These are phyloP conservation scores for Mrakia frigida DNA, from an alignment of 768 basidiomycete genomes.

Conservation along the genomic window DNA sequence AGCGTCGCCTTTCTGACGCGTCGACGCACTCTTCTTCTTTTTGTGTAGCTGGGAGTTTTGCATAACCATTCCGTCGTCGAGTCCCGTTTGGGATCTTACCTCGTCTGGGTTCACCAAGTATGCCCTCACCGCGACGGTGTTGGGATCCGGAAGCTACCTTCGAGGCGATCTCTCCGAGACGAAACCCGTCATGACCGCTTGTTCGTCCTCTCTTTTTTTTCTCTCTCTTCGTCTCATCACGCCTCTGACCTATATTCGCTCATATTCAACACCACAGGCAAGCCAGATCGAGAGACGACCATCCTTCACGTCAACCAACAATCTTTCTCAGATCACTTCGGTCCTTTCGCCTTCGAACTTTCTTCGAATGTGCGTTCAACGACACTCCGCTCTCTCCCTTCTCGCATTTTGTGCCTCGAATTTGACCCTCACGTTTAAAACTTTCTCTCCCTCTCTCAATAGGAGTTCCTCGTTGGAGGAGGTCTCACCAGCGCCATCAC, in stretches of 20 bases:
- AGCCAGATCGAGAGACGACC: slow-evolving; percentile 5
- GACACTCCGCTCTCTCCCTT: not conserved
- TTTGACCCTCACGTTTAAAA: not conserved
- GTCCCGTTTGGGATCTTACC: not conserved
- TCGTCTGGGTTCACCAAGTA: not conserved
- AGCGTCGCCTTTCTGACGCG: not conserved
- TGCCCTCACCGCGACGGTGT: not conserved
- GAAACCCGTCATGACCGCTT: not conserved
- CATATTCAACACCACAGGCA: not conserved
- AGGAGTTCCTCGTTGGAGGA: slow-evolving; percentile 15
- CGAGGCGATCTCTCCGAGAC: not conserved
- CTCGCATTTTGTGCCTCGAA: no score
- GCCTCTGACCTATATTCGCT: not conserved
- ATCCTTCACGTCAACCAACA: slow-evolving; percentile 16
- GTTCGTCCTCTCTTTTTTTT: not conserved
- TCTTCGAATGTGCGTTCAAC: not conserved
- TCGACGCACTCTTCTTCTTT: not conserved
- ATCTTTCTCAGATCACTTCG: not conserved
- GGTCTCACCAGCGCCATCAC: slow-evolving; percentile 10
- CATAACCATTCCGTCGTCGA: not conserved
- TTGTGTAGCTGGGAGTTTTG: slow-evolving; percentile 17
- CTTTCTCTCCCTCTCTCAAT: not conserved
- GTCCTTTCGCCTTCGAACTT: slow-evolving; percentile 15
- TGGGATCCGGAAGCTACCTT: not conserved
- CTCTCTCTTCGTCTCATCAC: not conserved